Percentiles rank a stretch among this genome's conserved stretches.
Conservation (phyloP, 352 stramenopile genomes). For the Phytopythium oedochilum region DNA sequence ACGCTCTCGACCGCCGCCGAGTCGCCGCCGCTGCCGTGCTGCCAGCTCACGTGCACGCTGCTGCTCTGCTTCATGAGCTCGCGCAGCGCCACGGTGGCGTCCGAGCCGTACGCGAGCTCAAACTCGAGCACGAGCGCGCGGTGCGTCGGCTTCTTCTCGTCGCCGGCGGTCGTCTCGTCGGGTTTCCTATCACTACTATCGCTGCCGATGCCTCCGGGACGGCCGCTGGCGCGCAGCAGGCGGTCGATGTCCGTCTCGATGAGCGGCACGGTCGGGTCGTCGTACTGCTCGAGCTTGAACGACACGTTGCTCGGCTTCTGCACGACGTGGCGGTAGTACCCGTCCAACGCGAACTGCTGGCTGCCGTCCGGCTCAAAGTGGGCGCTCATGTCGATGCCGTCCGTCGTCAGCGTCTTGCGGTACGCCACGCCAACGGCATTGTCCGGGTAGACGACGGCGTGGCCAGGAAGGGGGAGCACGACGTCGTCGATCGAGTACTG, state of each 20-base stretch:
- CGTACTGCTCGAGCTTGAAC: constrained; percentile 84
- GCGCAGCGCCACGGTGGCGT: constrained; percentile 93
- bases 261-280: constrained; percentile 86
- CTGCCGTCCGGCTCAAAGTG: constrained; percentile 35
- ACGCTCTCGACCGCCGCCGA: background rate
- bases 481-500: constrained; percentile 92
- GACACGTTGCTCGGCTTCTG: constrained; percentile 78
- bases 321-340: constrained; percentile 92
- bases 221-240: constrained; percentile 13
- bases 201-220: background rate
- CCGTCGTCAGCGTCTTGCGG: constrained; percentile 43
- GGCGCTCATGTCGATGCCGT: constrained; percentile 55
- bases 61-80: constrained; percentile 93
- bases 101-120: constrained; percentile 48
- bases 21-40: constrained; percentile 26
- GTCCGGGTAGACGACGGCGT: constrained; percentile 76
- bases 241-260: constrained; percentile 87
- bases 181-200: background rate
- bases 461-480: constrained; percentile 92
- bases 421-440: constrained; percentile 61
- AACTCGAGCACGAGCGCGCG: constrained; percentile 57
- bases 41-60: constrained; percentile 70
- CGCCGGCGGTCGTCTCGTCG: background rate
- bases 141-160: constrained; percentile 11
- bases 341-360: constrained; percentile 67